Evolutionary conservation across 768 basidiomycete genomes (phyloP).

Genomic region (Trametes punicea): DNA sequence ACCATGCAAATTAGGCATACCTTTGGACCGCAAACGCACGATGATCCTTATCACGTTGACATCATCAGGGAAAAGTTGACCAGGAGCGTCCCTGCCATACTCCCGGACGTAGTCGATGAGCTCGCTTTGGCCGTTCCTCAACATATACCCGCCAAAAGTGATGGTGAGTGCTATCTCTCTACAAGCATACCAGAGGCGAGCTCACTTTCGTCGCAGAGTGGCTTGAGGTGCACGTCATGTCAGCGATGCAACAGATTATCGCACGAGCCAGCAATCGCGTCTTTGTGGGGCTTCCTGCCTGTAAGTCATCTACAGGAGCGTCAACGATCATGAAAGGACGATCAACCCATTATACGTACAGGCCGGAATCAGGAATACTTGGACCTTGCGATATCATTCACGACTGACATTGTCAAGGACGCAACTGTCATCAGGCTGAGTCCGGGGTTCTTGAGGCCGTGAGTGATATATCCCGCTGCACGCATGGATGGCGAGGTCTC

Average conservation of each 20-base stretch:
- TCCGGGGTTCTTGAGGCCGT: conserved; percentile 36
- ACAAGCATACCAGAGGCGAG: neutral
- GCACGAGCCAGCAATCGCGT: conserved; percentile 31
- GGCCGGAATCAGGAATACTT: conserved; percentile 32
- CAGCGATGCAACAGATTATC: conserved; percentile 28
- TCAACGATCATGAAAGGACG: neutral
- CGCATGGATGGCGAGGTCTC: neutral
- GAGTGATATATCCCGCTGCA: conserved; percentile 18
- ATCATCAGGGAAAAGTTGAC: conserved; percentile 28
- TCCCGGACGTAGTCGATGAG: conserved; percentile 28
- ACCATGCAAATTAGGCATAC: conserved; percentile 34
- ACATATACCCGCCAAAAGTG: conserved; percentile 25
- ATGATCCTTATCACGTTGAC: conserved; percentile 23
- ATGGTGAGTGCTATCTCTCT: conserved; percentile 9
- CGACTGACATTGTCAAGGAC: conserved; percentile 30
- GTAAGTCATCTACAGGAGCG: conserved; percentile 21
- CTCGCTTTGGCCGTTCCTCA: conserved; percentile 26
- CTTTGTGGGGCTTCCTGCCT: conserved; percentile 34
- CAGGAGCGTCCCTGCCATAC: conserved; percentile 22
- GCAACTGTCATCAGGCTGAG: conserved; percentile 31
- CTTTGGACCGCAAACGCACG: conserved; percentile 24
- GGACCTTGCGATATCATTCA: conserved; percentile 32
- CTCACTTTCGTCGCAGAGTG: conserved; percentile 22
- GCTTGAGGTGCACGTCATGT: conserved; percentile 21
- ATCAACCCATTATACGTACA: conserved; percentile 3